phyloP scores from a whole-genome alignment of 2,329 filamentous ascomycete genomes.

The Aspergillus sp. region DNA sequence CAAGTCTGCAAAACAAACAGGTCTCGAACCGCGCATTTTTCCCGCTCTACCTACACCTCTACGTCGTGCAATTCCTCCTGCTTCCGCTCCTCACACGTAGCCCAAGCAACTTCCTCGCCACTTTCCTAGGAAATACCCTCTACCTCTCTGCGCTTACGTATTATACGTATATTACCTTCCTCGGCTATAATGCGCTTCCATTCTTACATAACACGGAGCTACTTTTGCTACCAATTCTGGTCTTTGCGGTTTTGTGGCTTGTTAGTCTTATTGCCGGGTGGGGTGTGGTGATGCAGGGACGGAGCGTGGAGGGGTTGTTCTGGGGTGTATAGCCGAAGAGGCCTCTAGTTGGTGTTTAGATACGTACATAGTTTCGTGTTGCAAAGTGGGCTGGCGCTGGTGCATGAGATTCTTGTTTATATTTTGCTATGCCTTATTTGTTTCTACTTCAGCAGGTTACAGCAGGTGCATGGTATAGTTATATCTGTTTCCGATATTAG shows the following conservation, averaged over 20 bases:
- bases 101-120: conserved; percentile 43
- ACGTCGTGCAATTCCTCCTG: conserved; percentile 66
- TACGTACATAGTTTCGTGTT: conserved; percentile 2
- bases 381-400: conserved; percentile 22
- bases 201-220: conserved; percentile 68
- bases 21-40: conserved; percentile 67
- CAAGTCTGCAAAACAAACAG: conserved; percentile 26
- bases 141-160: conserved; percentile 66
- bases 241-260: conserved; percentile 61
- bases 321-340: conserved; percentile 37
- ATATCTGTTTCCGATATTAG: neutral
- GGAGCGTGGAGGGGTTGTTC: conserved; percentile 44
- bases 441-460: neutral
- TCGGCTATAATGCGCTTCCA: conserved; percentile 68
- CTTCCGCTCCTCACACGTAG: conserved; percentile 57
- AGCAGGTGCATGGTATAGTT: neutral
- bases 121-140: conserved; percentile 64
- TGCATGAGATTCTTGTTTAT: conserved; percentile 18
- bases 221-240: conserved; percentile 61
- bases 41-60: conserved; percentile 66
- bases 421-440: neutral
- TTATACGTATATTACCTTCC: conserved; percentile 68
- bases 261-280: conserved; percentile 49
- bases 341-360: neutral
- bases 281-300: conserved; percentile 46